These are phyloP conservation scores for Exophiala alcalophila DNA, from an alignment of 2,329 filamentous ascomycete species.

Conservation along the genomic window DNA sequence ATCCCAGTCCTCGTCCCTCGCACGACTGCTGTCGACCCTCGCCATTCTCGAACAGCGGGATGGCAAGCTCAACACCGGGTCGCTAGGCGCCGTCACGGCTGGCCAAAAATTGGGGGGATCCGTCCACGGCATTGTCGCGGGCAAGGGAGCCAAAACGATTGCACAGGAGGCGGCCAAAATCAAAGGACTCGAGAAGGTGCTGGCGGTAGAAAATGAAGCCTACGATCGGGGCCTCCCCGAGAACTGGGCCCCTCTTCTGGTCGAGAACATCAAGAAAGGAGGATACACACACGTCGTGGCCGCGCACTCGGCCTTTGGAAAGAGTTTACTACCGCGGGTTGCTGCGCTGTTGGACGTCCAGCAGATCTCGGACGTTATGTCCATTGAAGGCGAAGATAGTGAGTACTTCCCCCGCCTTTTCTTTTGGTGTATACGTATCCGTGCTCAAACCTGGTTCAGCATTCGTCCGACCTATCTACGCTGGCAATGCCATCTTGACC, in stretches of 20 bases:
- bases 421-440: not conserved
- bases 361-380: conserved; percentile 88
- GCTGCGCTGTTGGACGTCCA: conserved; percentile 88
- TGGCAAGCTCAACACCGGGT: conserved; percentile 78
- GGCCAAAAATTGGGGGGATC: conserved; percentile 81
- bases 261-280: conserved; percentile 95
- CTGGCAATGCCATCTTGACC: conserved; percentile 93
- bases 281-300: conserved; percentile 89
- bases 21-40: conserved; percentile 77
- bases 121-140: conserved; percentile 84
- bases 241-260: conserved; percentile 87
- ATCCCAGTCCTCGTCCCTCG: conserved; percentile 53
- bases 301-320: conserved; percentile 92
- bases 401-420: conserved; percentile 33
- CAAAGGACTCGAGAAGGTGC: conserved; percentile 84
- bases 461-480: conserved; percentile 95
- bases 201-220: conserved; percentile 80
- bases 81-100: conserved; percentile 79
- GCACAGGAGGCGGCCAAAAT: conserved; percentile 86
- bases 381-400: conserved; percentile 83
- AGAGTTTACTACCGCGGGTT: conserved; percentile 87
- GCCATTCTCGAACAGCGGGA: conserved; percentile 90
- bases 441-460: conserved; percentile 45
- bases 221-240: conserved; percentile 96
- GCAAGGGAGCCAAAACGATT: conserved; percentile 65